A percentile compares a stretch with the other conserved stretches of the same genome.
These are phyloP conservation scores for Umbelopsis vinacea DNA, from an alignment of 192 early-diverging fungal species.

Conservation along the genomic window DNA sequence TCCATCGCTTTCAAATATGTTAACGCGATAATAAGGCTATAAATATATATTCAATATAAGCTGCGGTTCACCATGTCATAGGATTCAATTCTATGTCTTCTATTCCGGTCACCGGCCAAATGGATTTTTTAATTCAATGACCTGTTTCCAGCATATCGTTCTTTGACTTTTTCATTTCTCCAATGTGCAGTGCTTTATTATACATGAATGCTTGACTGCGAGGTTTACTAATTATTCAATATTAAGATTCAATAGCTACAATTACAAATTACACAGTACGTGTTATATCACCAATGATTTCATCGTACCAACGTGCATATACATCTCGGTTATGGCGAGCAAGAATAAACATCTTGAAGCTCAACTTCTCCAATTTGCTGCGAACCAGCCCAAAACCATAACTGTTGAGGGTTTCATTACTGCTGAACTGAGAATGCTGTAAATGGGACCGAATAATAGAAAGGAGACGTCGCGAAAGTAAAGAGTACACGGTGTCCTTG, in stretches of 20 bases:
- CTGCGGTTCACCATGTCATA: too few relatives aligned
- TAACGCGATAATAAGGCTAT: too few relatives aligned
- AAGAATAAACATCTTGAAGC: conserved; percentile 32
- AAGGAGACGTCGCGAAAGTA: conserved; percentile 43
- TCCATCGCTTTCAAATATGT: too few relatives aligned
- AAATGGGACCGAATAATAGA: conserved; percentile 38
- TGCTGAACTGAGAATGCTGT: conserved; percentile 34
- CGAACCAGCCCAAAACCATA: conserved; percentile 39
- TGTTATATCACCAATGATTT: conserved; percentile 25
- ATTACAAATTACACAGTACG: conserved; percentile 7
- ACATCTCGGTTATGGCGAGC: conserved; percentile 44
- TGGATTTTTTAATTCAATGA: too few relatives aligned
- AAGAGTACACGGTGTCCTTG: conserved; percentile 43
- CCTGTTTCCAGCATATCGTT: too few relatives aligned
- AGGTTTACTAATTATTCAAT: conserved; percentile 5
- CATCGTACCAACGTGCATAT: conserved; percentile 40
- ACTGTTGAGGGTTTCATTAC: conserved; percentile 33
- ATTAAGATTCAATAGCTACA: not conserved
- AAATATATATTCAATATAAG: too few relatives aligned
- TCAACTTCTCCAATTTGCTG: conserved; percentile 31
- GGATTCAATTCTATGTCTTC: too few relatives aligned
- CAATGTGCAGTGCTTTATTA: not conserved
- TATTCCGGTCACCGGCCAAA: too few relatives aligned
- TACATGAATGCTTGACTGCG: not conserved
- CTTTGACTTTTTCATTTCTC: not conserved